Percentiles rank a stretch among this genome's conserved stretches.
Conservation (phyloP, 805 yeast genomes). For the Ogataea siamensis region DNA sequence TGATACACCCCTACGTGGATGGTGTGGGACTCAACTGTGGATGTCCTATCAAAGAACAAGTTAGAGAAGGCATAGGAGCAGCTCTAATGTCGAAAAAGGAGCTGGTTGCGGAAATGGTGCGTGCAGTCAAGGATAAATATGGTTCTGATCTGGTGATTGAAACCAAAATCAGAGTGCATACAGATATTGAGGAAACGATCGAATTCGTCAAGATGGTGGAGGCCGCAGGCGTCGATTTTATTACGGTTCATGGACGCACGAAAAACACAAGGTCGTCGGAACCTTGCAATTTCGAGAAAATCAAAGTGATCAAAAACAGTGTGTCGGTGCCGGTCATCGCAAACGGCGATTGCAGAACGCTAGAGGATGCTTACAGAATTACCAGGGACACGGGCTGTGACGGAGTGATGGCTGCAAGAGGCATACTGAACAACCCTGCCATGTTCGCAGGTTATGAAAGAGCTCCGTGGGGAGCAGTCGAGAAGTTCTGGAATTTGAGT, state of each 20-base stretch:
- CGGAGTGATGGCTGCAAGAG: slow-evolving; percentile 96
- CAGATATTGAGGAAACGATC: slow-evolving; percentile 68
- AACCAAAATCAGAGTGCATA: slow-evolving; percentile 88
- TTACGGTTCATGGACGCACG: slow-evolving; percentile 93
- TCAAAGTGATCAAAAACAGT: slow-evolving; percentile 57
- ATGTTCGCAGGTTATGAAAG: slow-evolving; percentile 68
- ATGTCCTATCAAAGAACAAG: slow-evolving; percentile 94
- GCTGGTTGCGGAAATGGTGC: slow-evolving; percentile 77
- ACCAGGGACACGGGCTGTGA: slow-evolving; percentile 69
- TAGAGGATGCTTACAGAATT: slow-evolving; percentile 63
- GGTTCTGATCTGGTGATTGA: slow-evolving; percentile 76
- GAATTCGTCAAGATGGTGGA: slow-evolving; percentile 72
- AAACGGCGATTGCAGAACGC: slow-evolving; percentile 87
- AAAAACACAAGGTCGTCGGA: slow-evolving; percentile 78
- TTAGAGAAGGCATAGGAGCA: slow-evolving; percentile 95
- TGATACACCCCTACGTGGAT: slow-evolving; percentile 89
- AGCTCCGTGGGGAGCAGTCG: slow-evolving; percentile 92
- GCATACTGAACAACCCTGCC: slow-evolving; percentile 82
- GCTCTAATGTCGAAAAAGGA: slow-evolving; percentile 87
- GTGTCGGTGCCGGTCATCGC: slow-evolving; percentile 83
- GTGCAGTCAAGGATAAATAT: slow-evolving; percentile 72
- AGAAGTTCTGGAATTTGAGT: slow-evolving; percentile 74
- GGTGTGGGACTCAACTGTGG: slow-evolving; percentile 97
- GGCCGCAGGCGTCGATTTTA: slow-evolving; percentile 86
- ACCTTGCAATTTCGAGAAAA: slow-evolving; percentile 83